Evolutionary conservation across 2,329 filamentous ascomycete genomes (phyloP).

Genomic region (Cladosporium sphaerospermum): DNA sequence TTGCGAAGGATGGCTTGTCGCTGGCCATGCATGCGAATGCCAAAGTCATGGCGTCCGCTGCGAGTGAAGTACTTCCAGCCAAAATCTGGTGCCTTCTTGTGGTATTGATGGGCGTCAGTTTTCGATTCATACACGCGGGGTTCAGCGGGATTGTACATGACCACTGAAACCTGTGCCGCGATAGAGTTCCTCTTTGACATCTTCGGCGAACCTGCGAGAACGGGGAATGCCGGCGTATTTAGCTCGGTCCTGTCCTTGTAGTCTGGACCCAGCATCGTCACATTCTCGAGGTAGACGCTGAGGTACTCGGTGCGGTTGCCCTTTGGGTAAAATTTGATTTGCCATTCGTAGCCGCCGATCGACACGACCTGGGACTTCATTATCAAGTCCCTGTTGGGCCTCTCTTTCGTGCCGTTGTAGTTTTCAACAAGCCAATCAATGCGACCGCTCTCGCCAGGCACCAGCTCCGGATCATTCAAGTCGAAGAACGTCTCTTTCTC

Average conservation of each 20-base stretch:
- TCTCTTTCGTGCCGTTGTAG: slow-evolving; percentile 55
- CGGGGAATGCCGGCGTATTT: slow-evolving; percentile 24
- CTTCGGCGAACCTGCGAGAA: slow-evolving; percentile 17
- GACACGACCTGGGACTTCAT: slow-evolving; percentile 53
- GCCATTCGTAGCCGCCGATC: slow-evolving; percentile 58
- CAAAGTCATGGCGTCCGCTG: slow-evolving; percentile 53
- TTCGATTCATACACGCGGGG: slow-evolving; percentile 53
- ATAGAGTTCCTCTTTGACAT: slow-evolving; percentile 38
- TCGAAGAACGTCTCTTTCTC: slow-evolving; percentile 51
- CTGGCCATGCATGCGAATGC: slow-evolving; percentile 50
- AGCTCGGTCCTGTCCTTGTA: slow-evolving; percentile 23
- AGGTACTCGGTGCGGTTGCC: slow-evolving; percentile 54
- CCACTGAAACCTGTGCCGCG: slow-evolving; percentile 56
- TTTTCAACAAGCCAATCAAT: slow-evolving; percentile 54
- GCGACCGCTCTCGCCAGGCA: slow-evolving; percentile 47
- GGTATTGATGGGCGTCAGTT: slow-evolving; percentile 55
- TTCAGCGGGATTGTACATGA: slow-evolving; percentile 58
- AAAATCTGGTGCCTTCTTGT: slow-evolving; percentile 53
- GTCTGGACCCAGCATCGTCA: slow-evolving; percentile 36
- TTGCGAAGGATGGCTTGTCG: slow-evolving; percentile 53
- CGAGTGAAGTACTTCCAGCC: slow-evolving; percentile 57
- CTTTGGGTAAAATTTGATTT: slow-evolving; percentile 58
- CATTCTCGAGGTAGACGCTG: slow-evolving; percentile 57
- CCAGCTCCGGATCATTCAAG: slow-evolving; percentile 53
- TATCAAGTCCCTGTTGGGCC: slow-evolving; percentile 52